Base-by-base conservation (phyloP, 1,284 basidiomycete genomes). In the Moesziomyces parantarcticus region DNA sequence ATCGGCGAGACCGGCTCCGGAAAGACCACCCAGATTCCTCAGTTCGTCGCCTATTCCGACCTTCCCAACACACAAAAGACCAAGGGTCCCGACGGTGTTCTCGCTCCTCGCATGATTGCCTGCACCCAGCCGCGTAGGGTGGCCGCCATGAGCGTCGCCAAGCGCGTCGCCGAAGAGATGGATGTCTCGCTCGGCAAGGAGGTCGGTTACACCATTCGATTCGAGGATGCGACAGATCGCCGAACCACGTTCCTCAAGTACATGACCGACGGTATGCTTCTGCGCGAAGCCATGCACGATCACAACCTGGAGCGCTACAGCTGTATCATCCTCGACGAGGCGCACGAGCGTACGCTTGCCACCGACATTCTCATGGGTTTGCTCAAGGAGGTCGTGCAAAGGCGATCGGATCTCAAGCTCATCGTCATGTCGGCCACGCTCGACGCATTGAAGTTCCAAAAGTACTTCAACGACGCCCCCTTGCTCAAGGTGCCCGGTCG, bases 331-430 rank as follows among this genome's bases (percentile, higher is more conserved):
- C 90, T 99, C 62, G 97, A 99, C 84, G 97, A 99, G 87, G 97
- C 94, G 7, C 97, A 99, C 87, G 97, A 99, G 86, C 91, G 97
- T 74, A 99, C 97, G 0, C 88, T 99, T 25, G 94, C 97, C 0
- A 99, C 97, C 36, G 97, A 99, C 85, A 95, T 99, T 75, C 90
- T 99, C 49, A 98, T 99, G 93, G 95, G 96, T 73, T 87, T 98
- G 16, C 81, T 89, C 23, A 89, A 89, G 81, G 88, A 88, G 68
- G 89, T 99, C 18, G 91, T 92, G 2, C 90, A 90, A 81, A 89
- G 89, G 65, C 90, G 97, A 43, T 78, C 89, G 1, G 96, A 98
- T 83, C 89, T 99, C 75, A 99, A 98, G 86, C 91, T 99, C 80
- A 94, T 99, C 64, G 88, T 99, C 87, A 99, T 99, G 97, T 94